A percentile compares a stretch with the other conserved stretches of the same genome.
Conservation (phyloP, 768 basidiomycete species). For the Russula sp. region DNA sequence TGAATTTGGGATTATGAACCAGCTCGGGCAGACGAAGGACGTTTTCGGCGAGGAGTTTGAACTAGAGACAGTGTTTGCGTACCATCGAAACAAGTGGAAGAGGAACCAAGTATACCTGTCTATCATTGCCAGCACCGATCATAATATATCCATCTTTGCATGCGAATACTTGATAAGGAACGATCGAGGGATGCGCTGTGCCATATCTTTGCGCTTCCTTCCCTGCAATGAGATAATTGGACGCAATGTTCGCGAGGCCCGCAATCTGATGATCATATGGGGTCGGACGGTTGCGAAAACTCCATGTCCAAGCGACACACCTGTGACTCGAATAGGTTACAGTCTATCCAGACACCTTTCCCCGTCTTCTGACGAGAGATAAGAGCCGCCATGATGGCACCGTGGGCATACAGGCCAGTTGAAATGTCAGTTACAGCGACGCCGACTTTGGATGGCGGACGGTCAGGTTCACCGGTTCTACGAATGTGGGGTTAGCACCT, state of each 20-base stretch:
- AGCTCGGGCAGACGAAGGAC: conserved; percentile 61
- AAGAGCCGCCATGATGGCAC: conserved; percentile 87
- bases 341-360: conserved; percentile 86
- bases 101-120: conserved; percentile 47
- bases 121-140: conserved; percentile 91
- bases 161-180: conserved; percentile 87
- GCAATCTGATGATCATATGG: conserved; percentile 61
- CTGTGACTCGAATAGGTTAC: conserved; percentile 89
- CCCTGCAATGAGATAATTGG: conserved; percentile 85
- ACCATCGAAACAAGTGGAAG: background rate
- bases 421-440: conserved; percentile 90
- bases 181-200: conserved; percentile 92
- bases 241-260: conserved; percentile 86
- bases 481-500: conserved; percentile 17
- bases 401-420: conserved; percentile 85
- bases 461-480: conserved; percentile 84
- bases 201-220: conserved; percentile 80
- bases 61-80: conserved; percentile 40
- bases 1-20: conserved; percentile 54
- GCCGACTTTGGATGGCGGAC: conserved; percentile 89
- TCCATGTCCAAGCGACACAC: conserved; percentile 34
- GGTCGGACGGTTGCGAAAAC: background rate
- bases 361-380: conserved; percentile 79
- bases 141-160: conserved; percentile 86
- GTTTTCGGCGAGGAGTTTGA: conserved; percentile 56